Evolutionary conservation across 2,329 filamentous ascomycete genomes (phyloP).

Genomic region (Didymella exigua): DNA sequence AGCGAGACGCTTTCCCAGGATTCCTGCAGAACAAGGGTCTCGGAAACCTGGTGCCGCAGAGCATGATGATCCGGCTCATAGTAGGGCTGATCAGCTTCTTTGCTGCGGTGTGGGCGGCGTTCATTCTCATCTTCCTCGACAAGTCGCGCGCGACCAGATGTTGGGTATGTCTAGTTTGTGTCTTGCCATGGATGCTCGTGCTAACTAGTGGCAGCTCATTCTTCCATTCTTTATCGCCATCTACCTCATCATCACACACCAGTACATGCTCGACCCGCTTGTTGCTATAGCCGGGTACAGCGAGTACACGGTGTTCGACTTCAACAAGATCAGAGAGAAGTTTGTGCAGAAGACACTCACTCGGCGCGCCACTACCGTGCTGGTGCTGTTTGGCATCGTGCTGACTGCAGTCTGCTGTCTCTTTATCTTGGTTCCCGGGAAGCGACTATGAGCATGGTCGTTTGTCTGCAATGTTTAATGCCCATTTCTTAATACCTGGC

Average conservation of each 20-base stretch:
- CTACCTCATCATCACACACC: slow-evolving; percentile 76
- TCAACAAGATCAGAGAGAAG: slow-evolving; percentile 84
- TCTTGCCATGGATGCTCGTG: background rate
- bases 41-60: slow-evolving; percentile 92
- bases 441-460: slow-evolving; percentile 62
- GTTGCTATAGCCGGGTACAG: slow-evolving; percentile 88
- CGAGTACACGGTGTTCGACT: slow-evolving; percentile 96
- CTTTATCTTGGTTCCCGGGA: slow-evolving; percentile 95
- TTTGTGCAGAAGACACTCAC: slow-evolving; percentile 86
- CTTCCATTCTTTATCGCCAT: slow-evolving; percentile 90
- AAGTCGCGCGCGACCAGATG: slow-evolving; percentile 74
- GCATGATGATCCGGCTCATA: slow-evolving; percentile 83
- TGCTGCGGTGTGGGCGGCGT: slow-evolving; percentile 90
- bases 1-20: slow-evolving; percentile 96
- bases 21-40: slow-evolving; percentile 94
- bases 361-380: slow-evolving; percentile 81
- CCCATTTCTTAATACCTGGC: slow-evolving; percentile 23
- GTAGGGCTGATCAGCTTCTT: slow-evolving; percentile 86
- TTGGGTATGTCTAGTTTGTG: slow-evolving; percentile 69
- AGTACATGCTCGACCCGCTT: slow-evolving; percentile 92
- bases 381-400: slow-evolving; percentile 75
- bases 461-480: slow-evolving; percentile 27
- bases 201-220: slow-evolving; percentile 63
- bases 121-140: slow-evolving; percentile 90
- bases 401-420: slow-evolving; percentile 83